Percentiles rank a stretch among this genome's conserved stretches.
These are phyloP conservation scores for Colletotrichum lentis DNA, from an alignment of 2,329 filamentous ascomycete genomes.

Conservation along the genomic window DNA sequence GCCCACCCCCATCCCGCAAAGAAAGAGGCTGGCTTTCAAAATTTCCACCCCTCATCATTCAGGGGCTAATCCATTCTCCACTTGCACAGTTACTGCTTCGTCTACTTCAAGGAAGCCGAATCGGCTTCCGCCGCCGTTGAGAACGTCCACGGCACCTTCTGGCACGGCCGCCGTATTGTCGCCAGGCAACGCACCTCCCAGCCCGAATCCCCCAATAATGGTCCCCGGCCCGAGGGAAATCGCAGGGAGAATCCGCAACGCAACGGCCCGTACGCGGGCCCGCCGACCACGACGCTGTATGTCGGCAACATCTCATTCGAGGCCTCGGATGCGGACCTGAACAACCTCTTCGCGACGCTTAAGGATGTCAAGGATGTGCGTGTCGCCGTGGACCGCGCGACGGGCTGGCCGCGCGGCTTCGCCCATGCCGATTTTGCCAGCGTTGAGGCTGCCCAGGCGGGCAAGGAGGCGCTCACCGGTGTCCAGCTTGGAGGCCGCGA, in stretches of 20 bases:
- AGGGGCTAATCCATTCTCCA: not conserved
- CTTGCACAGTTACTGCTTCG: constrained; percentile 24
- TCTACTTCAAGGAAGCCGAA: constrained; percentile 26
- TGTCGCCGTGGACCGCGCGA: constrained; percentile 82
- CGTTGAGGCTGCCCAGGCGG: constrained; percentile 69
- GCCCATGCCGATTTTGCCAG: constrained; percentile 83
- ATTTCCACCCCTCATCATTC: too few relatives aligned
- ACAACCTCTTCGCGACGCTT: constrained; percentile 76
- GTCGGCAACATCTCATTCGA: constrained; percentile 89
- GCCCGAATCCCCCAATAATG: too few relatives aligned
- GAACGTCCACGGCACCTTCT: constrained; percentile 37
- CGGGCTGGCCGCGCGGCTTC: constrained; percentile 83
- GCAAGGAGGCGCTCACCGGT: constrained; percentile 61
- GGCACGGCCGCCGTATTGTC: constrained; percentile 37
- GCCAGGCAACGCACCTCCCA: constrained; percentile 24
- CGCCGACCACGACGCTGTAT: constrained; percentile 65
- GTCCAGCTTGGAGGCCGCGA: constrained; percentile 71
- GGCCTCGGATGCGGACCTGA: constrained; percentile 83
- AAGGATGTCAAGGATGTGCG: constrained; percentile 77
- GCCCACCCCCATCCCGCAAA: not conserved
- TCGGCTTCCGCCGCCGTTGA: constrained; percentile 13
- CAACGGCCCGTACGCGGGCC: not conserved
- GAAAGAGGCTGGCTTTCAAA: not conserved
- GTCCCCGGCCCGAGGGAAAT: not conserved
- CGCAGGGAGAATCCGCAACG: too few relatives aligned